These are phyloP conservation scores for Fraxinus floribunda DNA, from an alignment of 305 asterid genomes.

Conservation along the genomic window DNA sequence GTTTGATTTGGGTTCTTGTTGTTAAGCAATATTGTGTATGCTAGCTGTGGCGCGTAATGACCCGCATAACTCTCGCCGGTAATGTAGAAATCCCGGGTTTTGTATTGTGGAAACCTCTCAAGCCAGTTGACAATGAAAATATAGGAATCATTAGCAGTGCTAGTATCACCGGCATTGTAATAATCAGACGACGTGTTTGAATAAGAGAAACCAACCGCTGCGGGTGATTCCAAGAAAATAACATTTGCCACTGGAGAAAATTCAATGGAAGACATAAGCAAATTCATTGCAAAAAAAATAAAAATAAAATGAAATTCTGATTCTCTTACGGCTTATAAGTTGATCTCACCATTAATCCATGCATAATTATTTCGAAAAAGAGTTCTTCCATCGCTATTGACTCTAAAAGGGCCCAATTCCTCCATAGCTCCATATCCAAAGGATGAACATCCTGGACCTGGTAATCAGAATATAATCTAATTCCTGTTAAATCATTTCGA, in stretches of 20 bases:
- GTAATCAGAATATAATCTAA: background rate
- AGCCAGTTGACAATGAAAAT: conserved; percentile 53
- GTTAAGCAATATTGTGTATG: conserved; percentile 32
- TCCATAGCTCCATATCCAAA: conserved; percentile 49
- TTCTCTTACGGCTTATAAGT: background rate
- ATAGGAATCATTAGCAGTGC: conserved; percentile 43
- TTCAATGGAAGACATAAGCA: background rate
- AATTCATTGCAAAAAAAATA: background rate
- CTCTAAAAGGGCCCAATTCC: conserved; percentile 53
- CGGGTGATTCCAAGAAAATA: conserved; percentile 57
- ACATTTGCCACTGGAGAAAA: conserved; percentile 45
- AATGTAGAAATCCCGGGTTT: conserved; percentile 41
- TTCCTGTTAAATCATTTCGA: background rate
- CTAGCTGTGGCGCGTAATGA: conserved; percentile 55
- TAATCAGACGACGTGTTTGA: conserved; percentile 45
- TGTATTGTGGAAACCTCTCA: conserved; percentile 54
- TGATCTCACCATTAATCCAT: conserved; percentile 46
- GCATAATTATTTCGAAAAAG: conserved; percentile 40
- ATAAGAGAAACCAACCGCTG: conserved; percentile 59
- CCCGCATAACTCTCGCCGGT: conserved; percentile 61
- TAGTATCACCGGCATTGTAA: conserved; percentile 36
- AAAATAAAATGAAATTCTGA: background rate
- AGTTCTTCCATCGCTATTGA: conserved; percentile 48
- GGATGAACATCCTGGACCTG: conserved; percentile 64
- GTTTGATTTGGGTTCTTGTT: conserved; percentile 36